A percentile compares a stretch with the other conserved stretches of the same genome.
Evolutionary conservation across 1,284 basidiomycete species (phyloP).

Genomic region (Microbotryum intermedium): DNA sequence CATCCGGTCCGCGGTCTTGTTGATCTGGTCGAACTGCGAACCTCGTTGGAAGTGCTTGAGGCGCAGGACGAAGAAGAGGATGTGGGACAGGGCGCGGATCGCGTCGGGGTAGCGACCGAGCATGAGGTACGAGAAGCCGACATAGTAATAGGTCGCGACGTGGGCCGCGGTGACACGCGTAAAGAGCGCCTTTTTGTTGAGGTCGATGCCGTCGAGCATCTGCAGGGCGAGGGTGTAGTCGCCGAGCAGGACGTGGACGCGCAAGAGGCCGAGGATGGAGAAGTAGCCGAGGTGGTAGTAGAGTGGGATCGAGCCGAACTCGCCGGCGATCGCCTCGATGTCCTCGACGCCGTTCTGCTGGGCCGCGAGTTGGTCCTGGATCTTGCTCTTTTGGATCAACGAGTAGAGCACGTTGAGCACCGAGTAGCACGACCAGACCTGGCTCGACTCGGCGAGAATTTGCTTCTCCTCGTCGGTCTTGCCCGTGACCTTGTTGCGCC

Average conservation of each 20-base stretch:
- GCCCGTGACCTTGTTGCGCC: constrained; percentile 71
- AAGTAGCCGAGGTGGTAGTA: constrained; percentile 98
- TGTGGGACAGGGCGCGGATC: constrained; percentile 81
- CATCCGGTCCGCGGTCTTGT: constrained; percentile 95
- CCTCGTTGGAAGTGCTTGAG: constrained; percentile 51
- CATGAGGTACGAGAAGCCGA: constrained; percentile 94
- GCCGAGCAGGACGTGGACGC: constrained; percentile 90
- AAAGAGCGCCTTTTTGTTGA: constrained; percentile 78
- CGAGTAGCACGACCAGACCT: constrained; percentile 91
- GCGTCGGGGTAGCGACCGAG: constrained; percentile 88
- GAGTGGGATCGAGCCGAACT: constrained; percentile 79
- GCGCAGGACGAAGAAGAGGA: constrained; percentile 71
- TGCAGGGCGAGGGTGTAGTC: constrained; percentile 93
- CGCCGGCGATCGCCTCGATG: constrained; percentile 74
- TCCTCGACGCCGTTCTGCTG: constrained; percentile 68
- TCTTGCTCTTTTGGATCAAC: constrained; percentile 90
- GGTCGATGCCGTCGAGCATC: constrained; percentile 86
- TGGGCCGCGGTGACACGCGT: constrained; percentile 89
- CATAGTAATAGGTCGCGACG: constrained; percentile 89
- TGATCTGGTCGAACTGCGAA: constrained; percentile 95
- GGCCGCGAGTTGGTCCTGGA: constrained; percentile 85
- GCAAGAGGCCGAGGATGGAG: constrained; percentile 85
- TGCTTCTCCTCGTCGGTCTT: constrained; percentile 84
- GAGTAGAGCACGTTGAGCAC: constrained; percentile 97
- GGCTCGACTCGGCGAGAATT: constrained; percentile 51